Conservation (phyloP, 2,329 filamentous ascomycete genomes). For the Arthrobotrys conoides region DNA sequence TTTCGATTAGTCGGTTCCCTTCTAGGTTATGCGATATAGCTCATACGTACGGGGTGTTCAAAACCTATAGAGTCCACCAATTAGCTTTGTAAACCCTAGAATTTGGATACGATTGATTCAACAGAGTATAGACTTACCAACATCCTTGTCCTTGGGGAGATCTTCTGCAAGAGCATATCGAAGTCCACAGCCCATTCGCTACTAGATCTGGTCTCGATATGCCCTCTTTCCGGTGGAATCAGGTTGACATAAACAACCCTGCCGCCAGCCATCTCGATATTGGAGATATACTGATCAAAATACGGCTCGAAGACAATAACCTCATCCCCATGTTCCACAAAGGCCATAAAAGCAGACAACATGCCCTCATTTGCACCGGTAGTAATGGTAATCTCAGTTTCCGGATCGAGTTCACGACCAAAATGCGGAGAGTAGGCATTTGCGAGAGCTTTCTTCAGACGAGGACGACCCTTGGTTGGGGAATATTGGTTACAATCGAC, state of each 20-base stretch:
- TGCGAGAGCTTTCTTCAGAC: constrained; percentile 91
- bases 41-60: constrained; percentile 70
- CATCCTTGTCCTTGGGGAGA: constrained; percentile 93
- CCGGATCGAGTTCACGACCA: constrained; percentile 83
- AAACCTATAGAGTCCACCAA: constrained; percentile 65
- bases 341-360: constrained; percentile 96
- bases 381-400: constrained; percentile 94
- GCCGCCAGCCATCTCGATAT: constrained; percentile 98
- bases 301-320: constrained; percentile 99
- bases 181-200: constrained; percentile 91
- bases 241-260: constrained; percentile 96
- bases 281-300: constrained; percentile 99
- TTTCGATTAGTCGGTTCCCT: neutral
- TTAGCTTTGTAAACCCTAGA: constrained; percentile 12
- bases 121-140: constrained; percentile 76
- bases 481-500: constrained; percentile 99
- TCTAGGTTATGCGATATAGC: neutral
- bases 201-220: constrained; percentile 83
- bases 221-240: constrained; percentile 86
- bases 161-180: constrained; percentile 81
- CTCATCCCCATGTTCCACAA: constrained; percentile 93
- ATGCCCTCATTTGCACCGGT: constrained; percentile 86
- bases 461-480: constrained; percentile 90
- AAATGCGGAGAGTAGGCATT: constrained; percentile 93
- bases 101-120: neutral